Evolutionary conservation across 139 green algal genomes (phyloP).

Genomic region (Diplosphaera chodatii): DNA sequence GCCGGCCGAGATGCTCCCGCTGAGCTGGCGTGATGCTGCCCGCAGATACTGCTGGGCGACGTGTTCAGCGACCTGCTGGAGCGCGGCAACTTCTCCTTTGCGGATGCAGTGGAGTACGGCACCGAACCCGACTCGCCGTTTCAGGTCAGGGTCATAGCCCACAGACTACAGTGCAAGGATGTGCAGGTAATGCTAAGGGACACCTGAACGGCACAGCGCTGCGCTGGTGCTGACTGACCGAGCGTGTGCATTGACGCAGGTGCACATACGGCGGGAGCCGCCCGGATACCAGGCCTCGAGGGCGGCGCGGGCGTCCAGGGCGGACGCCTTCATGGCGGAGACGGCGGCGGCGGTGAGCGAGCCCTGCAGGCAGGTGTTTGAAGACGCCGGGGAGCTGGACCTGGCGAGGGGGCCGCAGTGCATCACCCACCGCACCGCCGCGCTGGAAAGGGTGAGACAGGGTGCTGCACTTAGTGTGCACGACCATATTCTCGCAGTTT

Average conservation of each 20-base stretch:
- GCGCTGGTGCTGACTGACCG: too few species aligned
- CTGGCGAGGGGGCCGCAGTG: too few species aligned
- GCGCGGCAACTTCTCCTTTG: constrained; percentile 42
- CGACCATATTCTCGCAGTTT: too few species aligned
- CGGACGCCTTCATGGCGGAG: neutral
- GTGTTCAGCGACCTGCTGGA: constrained; percentile 51
- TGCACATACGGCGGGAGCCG: constrained; percentile 23
- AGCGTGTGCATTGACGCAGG: constrained; percentile 17
- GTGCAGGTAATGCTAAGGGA: too few species aligned
- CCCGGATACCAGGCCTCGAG: constrained; percentile 5
- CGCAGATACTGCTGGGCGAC: constrained; percentile 48
- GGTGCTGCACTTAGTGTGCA: too few species aligned
- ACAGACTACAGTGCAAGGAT: too few species aligned
- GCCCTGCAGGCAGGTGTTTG: neutral
- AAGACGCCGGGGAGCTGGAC: too few species aligned
- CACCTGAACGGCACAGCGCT: too few species aligned
- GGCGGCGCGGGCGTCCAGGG: neutral
- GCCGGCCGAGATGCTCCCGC: too few species aligned
- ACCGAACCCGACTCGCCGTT: constrained; percentile 13
- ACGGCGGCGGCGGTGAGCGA: neutral
- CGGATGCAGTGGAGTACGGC: constrained; percentile 22
- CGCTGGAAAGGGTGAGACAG: too few species aligned
- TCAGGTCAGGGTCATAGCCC: too few species aligned
- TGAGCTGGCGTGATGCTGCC: neutral
- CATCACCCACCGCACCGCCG: too few species aligned